These are phyloP conservation scores for Sclerospora graminicola DNA, from an alignment of 352 stramenopile species.

Conservation along the genomic window DNA sequence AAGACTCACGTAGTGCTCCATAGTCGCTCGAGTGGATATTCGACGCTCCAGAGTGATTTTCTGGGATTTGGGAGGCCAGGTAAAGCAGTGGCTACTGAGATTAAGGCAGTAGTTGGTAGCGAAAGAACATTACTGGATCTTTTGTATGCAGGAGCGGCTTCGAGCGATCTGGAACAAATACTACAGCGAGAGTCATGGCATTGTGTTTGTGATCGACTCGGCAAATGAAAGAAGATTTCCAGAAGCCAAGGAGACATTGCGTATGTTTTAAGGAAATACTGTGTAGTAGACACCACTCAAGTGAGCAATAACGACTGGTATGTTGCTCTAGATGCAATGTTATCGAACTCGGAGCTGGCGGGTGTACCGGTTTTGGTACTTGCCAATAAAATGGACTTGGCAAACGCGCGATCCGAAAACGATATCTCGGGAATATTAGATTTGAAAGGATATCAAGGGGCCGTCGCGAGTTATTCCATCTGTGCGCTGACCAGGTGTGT, in stretches of 20 bases:
- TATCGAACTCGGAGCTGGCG: conserved; percentile 63
- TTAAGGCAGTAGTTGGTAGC: neutral
- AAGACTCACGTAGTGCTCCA: conserved; percentile 2
- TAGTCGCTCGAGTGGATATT: conserved; percentile 78
- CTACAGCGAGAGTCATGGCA: conserved; percentile 87
- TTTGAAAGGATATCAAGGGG: conserved; percentile 28
- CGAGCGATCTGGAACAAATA: conserved; percentile 91
- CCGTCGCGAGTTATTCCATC: conserved; percentile 38
- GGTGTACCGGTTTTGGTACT: conserved; percentile 84
- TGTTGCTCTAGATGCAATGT: conserved; percentile 51
- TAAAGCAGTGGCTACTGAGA: conserved; percentile 5
- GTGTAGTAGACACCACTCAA: no score
- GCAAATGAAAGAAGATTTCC: conserved; percentile 80
- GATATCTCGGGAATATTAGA: conserved; percentile 35
- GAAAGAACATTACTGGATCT: neutral
- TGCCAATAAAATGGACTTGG: conserved; percentile 88
- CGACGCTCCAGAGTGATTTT: conserved; percentile 83
- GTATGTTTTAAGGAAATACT: conserved; percentile 17
- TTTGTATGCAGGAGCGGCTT: conserved; percentile 47
- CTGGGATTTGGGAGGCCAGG: conserved; percentile 88
- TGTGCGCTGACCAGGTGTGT: conserved; percentile 48
- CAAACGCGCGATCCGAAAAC: conserved; percentile 30
- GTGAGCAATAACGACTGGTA: neutral
- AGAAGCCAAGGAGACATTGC: conserved; percentile 80
- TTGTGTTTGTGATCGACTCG: conserved; percentile 88